Evolutionary conservation across 257 asterid species (phyloP).

Genomic region (Fraxinus pennsylvanica): DNA sequence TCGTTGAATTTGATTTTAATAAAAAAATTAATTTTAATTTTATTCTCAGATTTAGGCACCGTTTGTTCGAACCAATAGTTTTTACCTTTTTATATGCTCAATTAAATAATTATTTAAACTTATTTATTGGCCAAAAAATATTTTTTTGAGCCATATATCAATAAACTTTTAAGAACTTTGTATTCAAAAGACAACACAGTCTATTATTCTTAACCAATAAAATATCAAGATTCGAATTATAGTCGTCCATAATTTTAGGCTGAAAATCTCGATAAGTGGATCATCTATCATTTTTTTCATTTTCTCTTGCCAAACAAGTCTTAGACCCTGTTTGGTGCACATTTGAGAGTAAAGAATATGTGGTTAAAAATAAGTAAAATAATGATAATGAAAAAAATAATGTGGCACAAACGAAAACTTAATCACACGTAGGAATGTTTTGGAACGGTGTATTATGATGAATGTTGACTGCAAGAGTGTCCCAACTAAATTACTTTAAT

Average conservation of each 20-base stretch:
- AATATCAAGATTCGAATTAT: background rate
- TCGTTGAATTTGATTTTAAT: too few relatives aligned
- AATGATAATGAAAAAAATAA: too few relatives aligned
- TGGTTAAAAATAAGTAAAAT: too few relatives aligned
- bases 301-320: conserved; percentile 10
- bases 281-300: background rate
- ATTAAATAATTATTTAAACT: too few relatives aligned
- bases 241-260: background rate
- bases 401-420: background rate
- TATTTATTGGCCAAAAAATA: too few relatives aligned
- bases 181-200: too few relatives aligned
- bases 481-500: conserved; percentile 18
- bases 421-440: conserved; percentile 18
- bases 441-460: conserved; percentile 14
- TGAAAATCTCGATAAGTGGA: background rate
- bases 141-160: too few relatives aligned
- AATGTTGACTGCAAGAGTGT: conserved; percentile 16
- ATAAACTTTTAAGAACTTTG: too few relatives aligned
- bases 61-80: background rate
- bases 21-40: too few relatives aligned
- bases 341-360: too few relatives aligned
- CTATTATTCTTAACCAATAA: background rate
- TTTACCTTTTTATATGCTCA: background rate
- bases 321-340: too few relatives aligned
- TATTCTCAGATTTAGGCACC: background rate